phyloP scores from a whole-genome alignment of 176 grass and related monocot genomes.

The Cenchrus fungigraminus region DNA sequence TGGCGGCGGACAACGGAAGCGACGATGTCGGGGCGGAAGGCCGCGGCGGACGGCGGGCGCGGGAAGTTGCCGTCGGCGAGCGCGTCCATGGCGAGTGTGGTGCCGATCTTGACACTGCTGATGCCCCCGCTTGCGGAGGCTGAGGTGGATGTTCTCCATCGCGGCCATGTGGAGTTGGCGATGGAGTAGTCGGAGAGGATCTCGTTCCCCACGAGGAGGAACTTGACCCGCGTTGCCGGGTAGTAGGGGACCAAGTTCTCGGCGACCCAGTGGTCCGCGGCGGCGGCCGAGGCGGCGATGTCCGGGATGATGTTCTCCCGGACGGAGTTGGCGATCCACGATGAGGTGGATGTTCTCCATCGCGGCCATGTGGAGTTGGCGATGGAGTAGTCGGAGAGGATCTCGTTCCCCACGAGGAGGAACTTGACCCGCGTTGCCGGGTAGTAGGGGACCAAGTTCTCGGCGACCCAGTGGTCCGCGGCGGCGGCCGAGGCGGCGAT shows the following conservation, averaged over 20 bases:
- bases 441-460: conserved; percentile 63
- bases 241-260: conserved; percentile 62
- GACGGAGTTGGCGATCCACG: no score
- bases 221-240: conserved; percentile 60
- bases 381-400: conserved; percentile 76
- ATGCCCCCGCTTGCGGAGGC: conserved; percentile 48
- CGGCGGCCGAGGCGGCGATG: conserved; percentile 55
- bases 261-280: conserved; percentile 73
- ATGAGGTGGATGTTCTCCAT: conserved; percentile 70
- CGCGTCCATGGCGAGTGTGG: conserved; percentile 92
- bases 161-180: conserved; percentile 55
- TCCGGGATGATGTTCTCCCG: conserved; percentile 42
- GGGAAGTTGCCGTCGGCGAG: conserved; percentile 44
- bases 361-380: conserved; percentile 55
- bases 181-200: conserved; percentile 77
- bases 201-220: conserved; percentile 93
- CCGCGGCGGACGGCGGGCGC: conserved; percentile 65
- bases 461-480: conserved; percentile 71
- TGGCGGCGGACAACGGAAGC: conserved; percentile 8
- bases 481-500: conserved; percentile 56
- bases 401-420: conserved; percentile 93
- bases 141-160: conserved; percentile 70
- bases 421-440: conserved; percentile 63
- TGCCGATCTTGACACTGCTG: conserved; percentile 73
- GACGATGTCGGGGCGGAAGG: conserved; percentile 75